Percentiles rank a stretch among this genome's conserved stretches.
Conservation (phyloP, 2,329 filamentous ascomycete species). For the Huntiella bhutanensis region DNA sequence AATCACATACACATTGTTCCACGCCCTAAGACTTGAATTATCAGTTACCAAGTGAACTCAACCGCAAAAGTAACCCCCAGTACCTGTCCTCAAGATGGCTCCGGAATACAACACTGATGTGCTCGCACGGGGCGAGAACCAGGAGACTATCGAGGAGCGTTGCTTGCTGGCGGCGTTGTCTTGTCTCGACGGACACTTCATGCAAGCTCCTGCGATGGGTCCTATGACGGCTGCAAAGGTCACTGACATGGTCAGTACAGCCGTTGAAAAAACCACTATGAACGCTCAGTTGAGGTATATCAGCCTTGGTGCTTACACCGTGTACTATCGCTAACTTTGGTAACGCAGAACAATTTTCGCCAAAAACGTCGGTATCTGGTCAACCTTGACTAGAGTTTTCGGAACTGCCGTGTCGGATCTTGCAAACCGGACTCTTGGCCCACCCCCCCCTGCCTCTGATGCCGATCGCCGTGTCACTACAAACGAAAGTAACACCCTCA, state of each 20-base stretch:
- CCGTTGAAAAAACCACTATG: slow-evolving; percentile 44
- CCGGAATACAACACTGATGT: slow-evolving; percentile 1
- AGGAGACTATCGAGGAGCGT: slow-evolving; percentile 42
- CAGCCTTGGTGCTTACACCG: not conserved
- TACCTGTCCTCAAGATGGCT: not conserved
- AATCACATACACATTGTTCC: too few relatives aligned
- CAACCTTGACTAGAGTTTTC: slow-evolving; percentile 44
- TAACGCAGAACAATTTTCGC: slow-evolving; percentile 35
- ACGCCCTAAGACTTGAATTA: too few relatives aligned
- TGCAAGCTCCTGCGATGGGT: slow-evolving; percentile 36
- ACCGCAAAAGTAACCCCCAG: too few relatives aligned
- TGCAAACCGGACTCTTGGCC: slow-evolving; percentile 38
- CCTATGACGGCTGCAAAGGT: slow-evolving; percentile 34
- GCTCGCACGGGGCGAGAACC: slow-evolving; percentile 1
- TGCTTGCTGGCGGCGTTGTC: slow-evolving; percentile 41
- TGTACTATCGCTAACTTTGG: not conserved
- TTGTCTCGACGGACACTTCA: slow-evolving; percentile 43
- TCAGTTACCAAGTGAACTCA: too few relatives aligned
- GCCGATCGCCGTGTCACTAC: slow-evolving; percentile 38
- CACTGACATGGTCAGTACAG: slow-evolving; percentile 37
- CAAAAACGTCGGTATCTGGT: slow-evolving; percentile 45
- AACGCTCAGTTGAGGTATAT: slow-evolving; percentile 38
- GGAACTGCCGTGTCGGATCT: slow-evolving; percentile 40
- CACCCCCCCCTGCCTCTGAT: slow-evolving; percentile 32
- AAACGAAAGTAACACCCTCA: slow-evolving; percentile 42